Evolutionary conservation across 768 basidiomycete species (phyloP), one percentile per base, ranked within the genome.

Genomic region (Psilocybe tampanensis): DNA sequence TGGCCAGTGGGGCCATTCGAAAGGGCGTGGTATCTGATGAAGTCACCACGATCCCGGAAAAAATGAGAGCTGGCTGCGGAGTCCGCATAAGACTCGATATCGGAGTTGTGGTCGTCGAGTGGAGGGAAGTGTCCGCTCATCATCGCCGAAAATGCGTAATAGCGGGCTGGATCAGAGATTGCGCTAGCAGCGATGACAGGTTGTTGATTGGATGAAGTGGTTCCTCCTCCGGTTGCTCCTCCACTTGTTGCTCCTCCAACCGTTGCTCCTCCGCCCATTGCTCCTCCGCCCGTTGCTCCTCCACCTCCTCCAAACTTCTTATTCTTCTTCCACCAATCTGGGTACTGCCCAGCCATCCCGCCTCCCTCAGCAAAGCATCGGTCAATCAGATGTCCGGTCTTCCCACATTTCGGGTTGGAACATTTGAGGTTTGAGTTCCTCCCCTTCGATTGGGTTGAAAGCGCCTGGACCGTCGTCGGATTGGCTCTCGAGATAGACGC

Each of bases 331-430:
- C 66, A 70, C 33, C 60, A 58, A 2, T 54, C 41, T 0, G 68
- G 71, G 42, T 65, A 69, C 50, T 77, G 74, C 6, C 74, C 74
- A 29, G 70, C 72, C 47, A 74, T 75, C 3, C 74, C 72, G 8
- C 73, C 69, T 0, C 74, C 74, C 15, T 60, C 60, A 54, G 59
- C 64, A 64, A 71, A 76, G 53, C 73, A 75, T 7, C 68, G 59
- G 3, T 63, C 62, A 3, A 59, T 61, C 2, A 55, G 45, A 36
- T 75, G 72, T 1, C 71, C 65, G 0, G 15, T 45, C 6, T 39
- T 32, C 7, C 57, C 44, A 47, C 73, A 74, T 32, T 68, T 66
- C 2, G 52, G 44, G 64, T 68, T 65, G 0, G 52, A 48, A 52
- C 65, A 66, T 5, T 57, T 26, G 4, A 52, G 23, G 19, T 60